phyloP scores from a whole-genome alignment of 768 basidiomycete genomes.

The Punctularia strigosozonata region DNA sequence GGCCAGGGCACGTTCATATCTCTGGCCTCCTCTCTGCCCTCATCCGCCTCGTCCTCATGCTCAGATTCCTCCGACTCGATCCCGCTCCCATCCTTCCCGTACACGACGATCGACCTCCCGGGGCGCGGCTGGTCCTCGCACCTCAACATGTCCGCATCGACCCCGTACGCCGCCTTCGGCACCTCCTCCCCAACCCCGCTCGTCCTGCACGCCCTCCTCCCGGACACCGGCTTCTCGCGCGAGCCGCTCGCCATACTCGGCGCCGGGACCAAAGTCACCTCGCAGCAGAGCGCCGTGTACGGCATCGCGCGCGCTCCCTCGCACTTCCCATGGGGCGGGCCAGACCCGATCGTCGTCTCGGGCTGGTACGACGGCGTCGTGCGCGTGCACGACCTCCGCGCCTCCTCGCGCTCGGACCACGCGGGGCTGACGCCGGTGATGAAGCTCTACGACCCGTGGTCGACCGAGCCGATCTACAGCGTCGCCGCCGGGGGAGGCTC shows the following conservation, averaged over 20 bases:
- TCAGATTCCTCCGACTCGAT: no score
- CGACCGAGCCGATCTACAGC: conserved; percentile 62
- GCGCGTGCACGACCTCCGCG: conserved; percentile 65
- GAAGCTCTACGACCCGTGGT: conserved; percentile 54
- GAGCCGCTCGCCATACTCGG: conserved; percentile 39
- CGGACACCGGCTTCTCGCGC: conserved; percentile 30
- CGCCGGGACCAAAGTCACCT: conserved; percentile 18
- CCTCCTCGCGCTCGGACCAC: conserved; percentile 15
- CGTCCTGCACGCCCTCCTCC: conserved; percentile 41
- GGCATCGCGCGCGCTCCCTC: conserved; percentile 51
- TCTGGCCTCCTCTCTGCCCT: conserved; percentile 14
- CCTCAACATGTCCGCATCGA: conserved; percentile 37
- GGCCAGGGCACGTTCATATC: conserved; percentile 38
- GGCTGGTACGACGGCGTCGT: conserved; percentile 79
- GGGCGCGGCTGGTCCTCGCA: conserved; percentile 53
- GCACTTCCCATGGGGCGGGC: conserved; percentile 56
- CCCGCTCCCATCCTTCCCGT: no score
- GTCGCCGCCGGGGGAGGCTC: conserved; percentile 66
- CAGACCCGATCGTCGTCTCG: conserved; percentile 60
- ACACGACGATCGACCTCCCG: conserved; percentile 34
- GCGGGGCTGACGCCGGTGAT: conserved; percentile 41
- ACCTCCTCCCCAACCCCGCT: conserved; percentile 50
- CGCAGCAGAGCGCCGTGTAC: conserved; percentile 49
- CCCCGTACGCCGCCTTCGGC: conserved; percentile 59
- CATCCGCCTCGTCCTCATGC: conserved; percentile 4